Evolutionary conservation across 257 asterid species (phyloP).

Genomic region (Coffea canephora): DNA sequence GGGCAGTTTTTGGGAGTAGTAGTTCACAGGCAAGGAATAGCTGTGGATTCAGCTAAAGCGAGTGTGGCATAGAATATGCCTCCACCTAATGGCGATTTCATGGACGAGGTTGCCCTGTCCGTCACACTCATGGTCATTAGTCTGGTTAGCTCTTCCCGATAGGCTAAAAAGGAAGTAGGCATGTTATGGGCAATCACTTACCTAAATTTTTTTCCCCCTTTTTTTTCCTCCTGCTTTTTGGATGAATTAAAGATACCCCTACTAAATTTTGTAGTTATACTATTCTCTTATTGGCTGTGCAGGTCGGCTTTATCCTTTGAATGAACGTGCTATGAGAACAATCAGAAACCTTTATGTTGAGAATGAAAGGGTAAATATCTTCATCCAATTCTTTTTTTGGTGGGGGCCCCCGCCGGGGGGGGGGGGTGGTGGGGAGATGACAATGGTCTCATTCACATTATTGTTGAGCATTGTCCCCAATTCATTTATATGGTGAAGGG

Average conservation of each 20-base stretch:
- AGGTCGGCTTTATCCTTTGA: constrained; percentile 84
- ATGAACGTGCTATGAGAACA: constrained; percentile 94
- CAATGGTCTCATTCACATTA: neutral
- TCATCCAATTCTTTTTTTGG: neutral
- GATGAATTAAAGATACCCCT: neutral
- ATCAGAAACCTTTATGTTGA: constrained; percentile 78
- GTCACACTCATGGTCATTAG: too few species aligned
- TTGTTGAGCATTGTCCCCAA: neutral
- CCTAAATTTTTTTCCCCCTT: neutral
- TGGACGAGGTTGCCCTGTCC: too few species aligned
- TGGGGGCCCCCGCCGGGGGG: too few species aligned
- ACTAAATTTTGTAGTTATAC: neutral
- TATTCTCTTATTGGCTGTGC: constrained; percentile 23
- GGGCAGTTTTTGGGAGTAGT: too few species aligned
- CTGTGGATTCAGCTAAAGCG: too few species aligned
- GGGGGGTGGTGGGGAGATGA: neutral
- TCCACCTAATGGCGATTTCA: too few species aligned
- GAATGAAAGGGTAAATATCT: constrained; percentile 81
- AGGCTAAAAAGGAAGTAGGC: neutral
- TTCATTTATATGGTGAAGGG: neutral
- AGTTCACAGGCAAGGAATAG: too few species aligned
- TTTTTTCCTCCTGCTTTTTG: neutral
- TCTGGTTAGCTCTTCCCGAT: too few species aligned
- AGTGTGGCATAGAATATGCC: too few species aligned
- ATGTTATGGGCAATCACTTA: constrained; percentile 1